These are phyloP conservation scores for Jamesozyma rosinii DNA, from an alignment of 805 yeast genomes.

Conservation along the genomic window DNA sequence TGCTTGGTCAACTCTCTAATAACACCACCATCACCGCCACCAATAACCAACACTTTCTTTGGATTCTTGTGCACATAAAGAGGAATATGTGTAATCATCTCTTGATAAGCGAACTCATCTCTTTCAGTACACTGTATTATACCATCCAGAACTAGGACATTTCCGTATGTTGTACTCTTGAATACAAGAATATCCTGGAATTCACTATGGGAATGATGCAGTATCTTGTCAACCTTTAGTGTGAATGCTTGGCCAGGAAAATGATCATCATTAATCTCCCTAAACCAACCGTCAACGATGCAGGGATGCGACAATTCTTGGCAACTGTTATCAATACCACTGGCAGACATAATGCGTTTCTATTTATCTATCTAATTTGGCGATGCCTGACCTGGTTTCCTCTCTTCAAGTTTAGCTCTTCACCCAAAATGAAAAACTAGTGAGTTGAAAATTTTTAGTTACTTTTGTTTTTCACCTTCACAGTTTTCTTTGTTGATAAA, in stretches of 20 bases:
- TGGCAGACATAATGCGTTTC: neutral
- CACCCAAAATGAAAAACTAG: too few species aligned
- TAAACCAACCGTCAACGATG: slow-evolving; percentile 67
- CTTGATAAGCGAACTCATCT: slow-evolving; percentile 92
- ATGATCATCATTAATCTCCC: slow-evolving; percentile 56
- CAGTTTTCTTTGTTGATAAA: too few species aligned
- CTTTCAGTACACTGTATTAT: slow-evolving; percentile 85
- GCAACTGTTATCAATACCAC: neutral
- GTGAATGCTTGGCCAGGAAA: slow-evolving; percentile 86
- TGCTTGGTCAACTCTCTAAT: slow-evolving; percentile 80
- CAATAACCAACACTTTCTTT: slow-evolving; percentile 70
- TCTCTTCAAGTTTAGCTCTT: too few species aligned
- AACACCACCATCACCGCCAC: slow-evolving; percentile 97
- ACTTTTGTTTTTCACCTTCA: too few species aligned
- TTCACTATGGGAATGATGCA: slow-evolving; percentile 58
- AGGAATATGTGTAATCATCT: slow-evolving; percentile 79
- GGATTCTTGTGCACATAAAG: slow-evolving; percentile 70
- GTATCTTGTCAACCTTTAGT: slow-evolving; percentile 50
- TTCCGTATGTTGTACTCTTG: slow-evolving; percentile 67
- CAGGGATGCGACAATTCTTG: slow-evolving; percentile 14
- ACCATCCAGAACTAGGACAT: slow-evolving; percentile 82
- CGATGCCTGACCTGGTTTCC: neutral
- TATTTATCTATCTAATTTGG: neutral
- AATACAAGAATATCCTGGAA: slow-evolving; percentile 81
- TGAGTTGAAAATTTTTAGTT: too few species aligned